Percentiles rank a stretch among this genome's conserved stretches.
phyloP scores from a whole-genome alignment of 176 grass and related monocot species.

The Alloteropsis semialata region DNA sequence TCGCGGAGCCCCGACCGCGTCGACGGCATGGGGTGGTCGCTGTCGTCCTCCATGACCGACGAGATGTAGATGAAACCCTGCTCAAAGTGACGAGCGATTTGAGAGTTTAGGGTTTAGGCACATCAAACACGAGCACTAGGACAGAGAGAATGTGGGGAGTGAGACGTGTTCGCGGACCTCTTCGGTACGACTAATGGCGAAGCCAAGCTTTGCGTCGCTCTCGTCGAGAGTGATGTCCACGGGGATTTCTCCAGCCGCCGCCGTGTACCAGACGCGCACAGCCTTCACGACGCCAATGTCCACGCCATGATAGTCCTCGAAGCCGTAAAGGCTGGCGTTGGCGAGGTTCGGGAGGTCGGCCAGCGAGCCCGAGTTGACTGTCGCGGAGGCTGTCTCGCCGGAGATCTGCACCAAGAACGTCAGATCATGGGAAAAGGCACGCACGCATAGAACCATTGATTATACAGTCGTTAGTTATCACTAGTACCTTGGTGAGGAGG shows the following conservation, averaged over 20 bases:
- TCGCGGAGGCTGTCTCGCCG: conserved; percentile 85
- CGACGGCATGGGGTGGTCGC: conserved; percentile 46
- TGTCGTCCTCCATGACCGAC: conserved; percentile 69
- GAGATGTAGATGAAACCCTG: conserved; percentile 93
- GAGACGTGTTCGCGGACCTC: conserved; percentile 42
- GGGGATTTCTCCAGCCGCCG: conserved; percentile 63
- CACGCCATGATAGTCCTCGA: conserved; percentile 96
- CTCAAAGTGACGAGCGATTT: not conserved
- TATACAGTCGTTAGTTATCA: not conserved
- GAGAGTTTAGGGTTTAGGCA: not conserved
- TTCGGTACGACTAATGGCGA: conserved; percentile 93
- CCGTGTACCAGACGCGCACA: conserved; percentile 78
- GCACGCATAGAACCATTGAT: not conserved
- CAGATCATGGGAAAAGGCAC: not conserved
- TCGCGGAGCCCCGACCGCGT: conserved; percentile 91
- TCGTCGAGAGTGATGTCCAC: conserved; percentile 75
- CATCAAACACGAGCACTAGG: not conserved
- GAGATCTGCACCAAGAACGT: conserved; percentile 54
- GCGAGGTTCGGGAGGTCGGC: conserved; percentile 83
- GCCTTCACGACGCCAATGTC: conserved; percentile 99
- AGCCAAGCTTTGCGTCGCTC: conserved; percentile 75
- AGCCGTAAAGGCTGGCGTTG: conserved; percentile 91
- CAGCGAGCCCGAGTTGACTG: conserved; percentile 79
- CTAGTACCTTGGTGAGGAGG: conserved; percentile 75
- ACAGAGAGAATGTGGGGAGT: not conserved